These are phyloP conservation scores for Rosa multiflora DNA, from an alignment of 306 rosid species.

Conservation along the genomic window DNA sequence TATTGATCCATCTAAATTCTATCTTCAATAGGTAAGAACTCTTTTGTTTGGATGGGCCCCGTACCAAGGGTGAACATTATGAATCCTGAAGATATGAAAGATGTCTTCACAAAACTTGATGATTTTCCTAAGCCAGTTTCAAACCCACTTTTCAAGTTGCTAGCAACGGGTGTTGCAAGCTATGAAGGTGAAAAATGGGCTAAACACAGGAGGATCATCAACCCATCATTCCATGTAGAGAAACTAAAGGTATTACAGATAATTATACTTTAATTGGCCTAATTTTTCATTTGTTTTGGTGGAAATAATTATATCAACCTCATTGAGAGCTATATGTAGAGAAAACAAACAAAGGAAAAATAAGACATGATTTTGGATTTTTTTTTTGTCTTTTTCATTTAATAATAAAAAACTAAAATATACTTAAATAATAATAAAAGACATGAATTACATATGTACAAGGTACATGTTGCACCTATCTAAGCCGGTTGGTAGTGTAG, in stretches of 20 bases:
- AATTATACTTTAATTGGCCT: neutral
- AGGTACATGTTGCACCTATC: neutral
- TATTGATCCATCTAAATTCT: neutral
- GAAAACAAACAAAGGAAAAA: too few relatives aligned
- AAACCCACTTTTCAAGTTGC: conserved; percentile 10
- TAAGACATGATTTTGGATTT: too few relatives aligned
- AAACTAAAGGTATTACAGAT: conserved; percentile 25
- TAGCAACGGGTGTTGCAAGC: neutral
- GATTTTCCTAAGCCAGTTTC: conserved; percentile 3
- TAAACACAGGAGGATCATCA: conserved; percentile 32
- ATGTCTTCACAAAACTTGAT: conserved; percentile 26
- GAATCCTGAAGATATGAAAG: conserved; percentile 46
- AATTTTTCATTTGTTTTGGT: too few relatives aligned
- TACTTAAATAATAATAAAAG: too few relatives aligned
- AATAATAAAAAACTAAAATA: too few relatives aligned
- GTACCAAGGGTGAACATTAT: conserved; percentile 37
- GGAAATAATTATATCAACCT: too few relatives aligned
- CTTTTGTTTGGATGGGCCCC: conserved; percentile 44
- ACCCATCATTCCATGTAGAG: conserved; percentile 31
- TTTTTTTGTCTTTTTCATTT: too few relatives aligned
- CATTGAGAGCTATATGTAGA: too few relatives aligned
- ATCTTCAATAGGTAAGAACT: conserved; percentile 33
- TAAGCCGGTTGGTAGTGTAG: neutral
- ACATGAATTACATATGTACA: neutral
- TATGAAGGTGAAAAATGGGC: conserved; percentile 29